Percentiles rank a stretch among this genome's conserved stretches.
These are phyloP conservation scores for Euphrasia arctica DNA, from an alignment of 305 asterid genomes.

Conservation along the genomic window DNA sequence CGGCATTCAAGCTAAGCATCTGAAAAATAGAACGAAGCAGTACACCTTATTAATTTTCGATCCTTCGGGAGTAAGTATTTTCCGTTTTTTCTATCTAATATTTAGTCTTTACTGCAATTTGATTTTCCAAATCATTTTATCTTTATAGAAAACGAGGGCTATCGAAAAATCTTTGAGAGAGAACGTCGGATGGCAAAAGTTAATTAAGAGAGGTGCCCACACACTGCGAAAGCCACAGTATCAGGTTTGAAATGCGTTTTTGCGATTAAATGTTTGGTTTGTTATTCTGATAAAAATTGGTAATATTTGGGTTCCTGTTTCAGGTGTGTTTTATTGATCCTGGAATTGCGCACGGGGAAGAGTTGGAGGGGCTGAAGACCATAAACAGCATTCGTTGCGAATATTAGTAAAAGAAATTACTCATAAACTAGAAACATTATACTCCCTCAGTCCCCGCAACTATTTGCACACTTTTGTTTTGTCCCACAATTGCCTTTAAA, in stretches of 20 bases:
- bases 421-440: neutral
- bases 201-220: constrained; percentile 75
- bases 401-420: constrained; percentile 28
- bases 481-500: too few species aligned
- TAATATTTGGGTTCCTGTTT: constrained; percentile 24
- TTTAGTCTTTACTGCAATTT: neutral
- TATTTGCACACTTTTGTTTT: too few species aligned
- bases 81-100: constrained; percentile 10
- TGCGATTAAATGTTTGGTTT: constrained; percentile 12
- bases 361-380: constrained; percentile 60
- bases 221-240: constrained; percentile 64
- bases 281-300: constrained; percentile 16
- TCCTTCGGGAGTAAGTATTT: constrained; percentile 69
- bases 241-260: constrained; percentile 52
- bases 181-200: constrained; percentile 72
- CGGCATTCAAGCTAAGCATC: constrained; percentile 74
- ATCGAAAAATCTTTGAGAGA: constrained; percentile 53
- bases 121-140: constrained; percentile 3
- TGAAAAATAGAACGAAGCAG: constrained; percentile 49
- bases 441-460: too few species aligned
- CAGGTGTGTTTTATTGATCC: constrained; percentile 70
- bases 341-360: constrained; percentile 67
- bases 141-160: constrained; percentile 56
- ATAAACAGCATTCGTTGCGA: constrained; percentile 46
- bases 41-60: constrained; percentile 74